Base-by-base conservation (phyloP, 2,329 filamentous ascomycete genomes). In the Arthrinium phaeospermum region DNA sequence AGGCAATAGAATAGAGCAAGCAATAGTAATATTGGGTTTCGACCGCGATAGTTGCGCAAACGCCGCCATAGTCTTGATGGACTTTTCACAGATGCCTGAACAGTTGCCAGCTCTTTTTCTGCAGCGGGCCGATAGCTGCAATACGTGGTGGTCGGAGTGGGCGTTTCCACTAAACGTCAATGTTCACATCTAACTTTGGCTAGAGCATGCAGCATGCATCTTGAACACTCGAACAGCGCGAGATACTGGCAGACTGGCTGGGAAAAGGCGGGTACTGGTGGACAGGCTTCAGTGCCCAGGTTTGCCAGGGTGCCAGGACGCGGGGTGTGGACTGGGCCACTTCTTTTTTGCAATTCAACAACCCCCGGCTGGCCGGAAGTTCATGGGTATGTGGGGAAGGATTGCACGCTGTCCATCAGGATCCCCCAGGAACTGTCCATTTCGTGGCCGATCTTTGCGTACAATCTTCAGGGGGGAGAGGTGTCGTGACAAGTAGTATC, bases 121-220 rank as follows among this genome's bases (percentile, higher is more conserved):
- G 10, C 57, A 24, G 41, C 34, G 34, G 34, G 19, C 57, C n/a
- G 34, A n/a, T 64, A 41, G 57, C 57, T 64, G 30, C 19, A 34
- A 37, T 22, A 34, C 57, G 8, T 51, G 49, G 49, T 24, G 1
- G 49, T 14, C 41, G 57, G 57, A 64, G 57, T 41, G 57, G 57
- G 57, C 30, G 57, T 37, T 64, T 41, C 57, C 57, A 64, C 57
- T 64, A 41, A n/a, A n/a, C 57, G 37, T 49, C 45, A 46, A 46
- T 46, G 45, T 46, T 37, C 34, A 19, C 8, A 64, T 64, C 57
- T 64, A 41, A 64, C 57, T 64, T 64, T 41, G 57, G 57, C 57
- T 41, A 64, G 34, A 64, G 57, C 57, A 7, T 61, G 53, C 53
- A 37, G 57, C 57, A 7, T 61, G 53, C 53, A 37, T 61, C 16